Base-by-base conservation (phyloP, 371 early-diverging fungal genomes). In the Lichtheimia ornata region DNA sequence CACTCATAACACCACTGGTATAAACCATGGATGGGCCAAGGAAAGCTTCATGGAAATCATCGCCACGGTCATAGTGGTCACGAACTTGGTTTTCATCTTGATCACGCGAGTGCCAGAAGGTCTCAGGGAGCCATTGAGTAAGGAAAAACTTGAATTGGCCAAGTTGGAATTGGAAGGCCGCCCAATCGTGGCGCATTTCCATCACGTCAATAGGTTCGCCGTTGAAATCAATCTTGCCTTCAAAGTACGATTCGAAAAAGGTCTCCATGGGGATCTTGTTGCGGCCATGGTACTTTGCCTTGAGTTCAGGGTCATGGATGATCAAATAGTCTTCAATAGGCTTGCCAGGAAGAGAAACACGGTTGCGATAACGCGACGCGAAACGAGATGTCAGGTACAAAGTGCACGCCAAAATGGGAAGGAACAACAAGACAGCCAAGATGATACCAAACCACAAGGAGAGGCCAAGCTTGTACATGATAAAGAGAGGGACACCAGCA, bases 1-100 rank as follows among this genome's bases (percentile, higher is more conserved):
- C 92, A 63, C 86, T 82, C 64, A 96, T 87, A 53, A 97, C 90
- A 59, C 96, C 98, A 44, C 94, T 91, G 49, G 97, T 97, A 81
- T 98, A 97, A 53, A 96, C 86, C 97, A 97, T 97, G 61, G 86
- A 83, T 20, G 90, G 90, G 52, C 97, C 98, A 64, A 97, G 76
- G 84, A 96, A 97, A 40, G 91, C 94, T 49, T 86, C 91, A 79
- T 98, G 97, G 65, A 98, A 97, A 73, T 97, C 97, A 77, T 97
- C 92, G 60, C 97, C 97, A 61, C 97, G 92, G 79, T 98, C 97
- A 74, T 97, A 97, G 80, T 97, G 96, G 56, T 97, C 97, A 65
- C 96, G 89, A 45, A 97, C 96, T 77, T 97, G 97, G 70, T 90
- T 91, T 73, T 95, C 94, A 73, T 97, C 97, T 81, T 97, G 97